Percentiles rank a stretch among this genome's conserved stretches.
Conservation (phyloP, 768 basidiomycete species). For the Psilocybe cyanescens region DNA sequence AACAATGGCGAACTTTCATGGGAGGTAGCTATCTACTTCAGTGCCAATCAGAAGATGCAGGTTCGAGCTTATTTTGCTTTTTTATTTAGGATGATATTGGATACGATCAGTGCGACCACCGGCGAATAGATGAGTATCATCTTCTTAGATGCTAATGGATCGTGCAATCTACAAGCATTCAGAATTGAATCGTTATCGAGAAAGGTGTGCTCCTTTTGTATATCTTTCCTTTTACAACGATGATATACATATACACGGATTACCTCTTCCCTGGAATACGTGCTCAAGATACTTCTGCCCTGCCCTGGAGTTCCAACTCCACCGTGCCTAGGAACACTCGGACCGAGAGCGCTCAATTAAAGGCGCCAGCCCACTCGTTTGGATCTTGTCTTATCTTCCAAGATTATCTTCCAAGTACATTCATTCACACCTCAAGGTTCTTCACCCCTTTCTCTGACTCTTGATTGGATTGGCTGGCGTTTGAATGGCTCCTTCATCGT, state of each 20-base stretch:
- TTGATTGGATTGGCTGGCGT: conserved; percentile 2
- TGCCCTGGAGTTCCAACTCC: no score
- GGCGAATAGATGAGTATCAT: no score
- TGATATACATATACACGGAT: no score
- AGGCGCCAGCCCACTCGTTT: no score
- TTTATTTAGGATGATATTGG: no score
- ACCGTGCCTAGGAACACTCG: no score
- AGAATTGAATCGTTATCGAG: not conserved
- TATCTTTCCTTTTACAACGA: not conserved
- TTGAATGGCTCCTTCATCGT: conserved; percentile 8
- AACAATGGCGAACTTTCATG: not conserved
- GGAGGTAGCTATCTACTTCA: not conserved
- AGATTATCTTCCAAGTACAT: no score
- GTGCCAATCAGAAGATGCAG: not conserved
- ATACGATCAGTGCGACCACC: no score
- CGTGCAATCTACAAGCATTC: not conserved
- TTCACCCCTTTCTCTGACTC: not conserved
- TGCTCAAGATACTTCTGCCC: no score
- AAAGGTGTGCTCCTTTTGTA: not conserved
- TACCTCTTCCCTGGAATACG: no score
- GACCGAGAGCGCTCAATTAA: no score
- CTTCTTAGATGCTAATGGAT: no score
- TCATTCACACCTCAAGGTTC: not conserved
- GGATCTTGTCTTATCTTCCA: not conserved
- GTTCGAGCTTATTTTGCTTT: not conserved